phyloP scores from a whole-genome alignment of 345 rosid genomes.

The Populus simonii region DNA sequence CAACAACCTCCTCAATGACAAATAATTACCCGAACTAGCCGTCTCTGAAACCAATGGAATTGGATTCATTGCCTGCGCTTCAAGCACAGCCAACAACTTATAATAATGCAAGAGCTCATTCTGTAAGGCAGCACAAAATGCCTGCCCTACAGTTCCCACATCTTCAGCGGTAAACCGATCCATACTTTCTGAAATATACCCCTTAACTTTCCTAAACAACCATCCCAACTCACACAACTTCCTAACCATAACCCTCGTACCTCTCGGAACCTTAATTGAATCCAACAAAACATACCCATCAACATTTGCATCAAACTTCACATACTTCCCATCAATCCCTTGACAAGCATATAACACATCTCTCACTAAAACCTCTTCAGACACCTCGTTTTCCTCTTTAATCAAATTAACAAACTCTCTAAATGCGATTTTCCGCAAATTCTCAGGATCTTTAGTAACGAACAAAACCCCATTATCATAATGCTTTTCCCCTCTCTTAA shows the following conservation, averaged over 20 bases:
- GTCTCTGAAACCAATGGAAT: conserved; percentile 80
- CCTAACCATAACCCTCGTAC: conserved; percentile 65
- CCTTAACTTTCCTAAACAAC: conserved; percentile 87
- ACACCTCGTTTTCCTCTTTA: conserved; percentile 83
- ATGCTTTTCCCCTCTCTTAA: conserved; percentile 38
- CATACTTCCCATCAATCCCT: conserved; percentile 89
- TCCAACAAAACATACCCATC: conserved; percentile 74
- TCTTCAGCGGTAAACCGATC: conserved; percentile 74
- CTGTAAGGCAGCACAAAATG: conserved; percentile 93
- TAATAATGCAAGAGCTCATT: conserved; percentile 84
- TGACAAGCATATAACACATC: conserved; percentile 91
- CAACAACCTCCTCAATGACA: conserved; percentile 78
- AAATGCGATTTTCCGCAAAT: conserved; percentile 70
- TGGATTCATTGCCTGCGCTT: conserved; percentile 87
- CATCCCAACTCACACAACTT: conserved; percentile 93
- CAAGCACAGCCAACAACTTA: conserved; percentile 83
- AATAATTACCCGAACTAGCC: conserved; percentile 61
- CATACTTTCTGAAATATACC: conserved; percentile 71
- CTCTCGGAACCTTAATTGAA: conserved; percentile 61
- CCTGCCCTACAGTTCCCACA: conserved; percentile 91
- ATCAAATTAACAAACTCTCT: conserved; percentile 67
- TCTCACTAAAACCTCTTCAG: conserved; percentile 80
- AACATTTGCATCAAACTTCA: conserved; percentile 53
- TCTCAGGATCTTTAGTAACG: conserved; percentile 71
- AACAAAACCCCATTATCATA: conserved; percentile 74